Evolutionary conservation across 1,284 basidiomycete species (phyloP).

Genomic region (Cutaneotrichosporon cyanovorans): DNA sequence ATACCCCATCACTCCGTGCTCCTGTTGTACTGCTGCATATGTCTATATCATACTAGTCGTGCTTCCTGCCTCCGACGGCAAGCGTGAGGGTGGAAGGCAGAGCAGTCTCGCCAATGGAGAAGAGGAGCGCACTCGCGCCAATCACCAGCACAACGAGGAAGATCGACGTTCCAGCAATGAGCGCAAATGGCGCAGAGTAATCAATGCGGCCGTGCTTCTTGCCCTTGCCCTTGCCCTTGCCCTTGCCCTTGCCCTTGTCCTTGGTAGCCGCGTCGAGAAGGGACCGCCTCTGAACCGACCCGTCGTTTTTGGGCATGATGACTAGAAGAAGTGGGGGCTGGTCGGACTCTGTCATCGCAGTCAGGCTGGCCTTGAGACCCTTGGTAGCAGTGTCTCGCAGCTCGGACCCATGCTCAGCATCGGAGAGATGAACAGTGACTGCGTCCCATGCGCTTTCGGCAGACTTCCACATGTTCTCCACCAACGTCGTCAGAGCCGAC

Average conservation of each 20-base stretch:
- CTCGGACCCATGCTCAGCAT: conserved; percentile 23
- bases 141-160: conserved; percentile 25
- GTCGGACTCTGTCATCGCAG: conserved; percentile 36
- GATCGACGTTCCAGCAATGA: conserved; percentile 36
- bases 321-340: conserved; percentile 41
- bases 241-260: conserved; percentile 15
- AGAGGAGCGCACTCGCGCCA: conserved; percentile 33
- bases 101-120: conserved; percentile 37
- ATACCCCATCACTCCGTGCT: background rate
- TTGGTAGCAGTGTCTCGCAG: conserved; percentile 35
- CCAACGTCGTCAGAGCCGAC: conserved; percentile 36
- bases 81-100: conserved; percentile 44
- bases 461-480: conserved; percentile 30
- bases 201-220: conserved; percentile 30
- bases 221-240: conserved; percentile 26
- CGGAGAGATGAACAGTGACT: conserved; percentile 32
- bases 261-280: background rate
- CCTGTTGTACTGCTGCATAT: conserved; percentile 2
- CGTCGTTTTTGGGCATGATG: conserved; percentile 17
- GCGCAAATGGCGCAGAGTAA: conserved; percentile 28
- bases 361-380: conserved; percentile 37
- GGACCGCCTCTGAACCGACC: background rate
- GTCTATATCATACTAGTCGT: conserved; percentile 24
- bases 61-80: conserved; percentile 32
- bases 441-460: conserved; percentile 33